phyloP scores from a whole-genome alignment of 305 asterid genomes.

The Fraxinus angustifolia region DNA sequence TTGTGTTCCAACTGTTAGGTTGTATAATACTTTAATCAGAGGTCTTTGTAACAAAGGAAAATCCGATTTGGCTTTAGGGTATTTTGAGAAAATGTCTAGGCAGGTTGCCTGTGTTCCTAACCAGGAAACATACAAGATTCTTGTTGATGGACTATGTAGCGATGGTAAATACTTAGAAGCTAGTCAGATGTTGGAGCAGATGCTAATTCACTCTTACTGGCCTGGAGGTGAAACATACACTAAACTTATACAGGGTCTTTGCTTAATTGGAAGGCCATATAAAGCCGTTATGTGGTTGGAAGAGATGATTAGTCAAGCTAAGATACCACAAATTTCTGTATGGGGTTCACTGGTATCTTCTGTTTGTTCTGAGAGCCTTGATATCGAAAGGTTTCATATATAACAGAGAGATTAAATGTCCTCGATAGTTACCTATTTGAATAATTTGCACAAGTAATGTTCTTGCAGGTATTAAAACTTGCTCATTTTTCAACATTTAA shows the following conservation, averaged over 20 bases:
- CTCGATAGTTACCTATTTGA: background rate
- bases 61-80: slow-evolving; percentile 43
- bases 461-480: background rate
- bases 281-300: slow-evolving; percentile 71
- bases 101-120: slow-evolving; percentile 59
- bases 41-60: slow-evolving; percentile 49
- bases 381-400: slow-evolving; percentile 16
- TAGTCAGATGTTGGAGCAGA: slow-evolving; percentile 61
- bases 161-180: slow-evolving; percentile 66
- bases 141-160: slow-evolving; percentile 63
- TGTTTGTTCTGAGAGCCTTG: slow-evolving; percentile 39
- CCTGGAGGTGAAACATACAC: slow-evolving; percentile 50
- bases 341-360: slow-evolving; percentile 65
- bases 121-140: slow-evolving; percentile 48
- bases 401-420: slow-evolving; percentile 6
- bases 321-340: slow-evolving; percentile 50
- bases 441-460: background rate
- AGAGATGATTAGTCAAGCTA: slow-evolving; percentile 76
- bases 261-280: slow-evolving; percentile 48
- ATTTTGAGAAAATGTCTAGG: slow-evolving; percentile 52
- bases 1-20: slow-evolving; percentile 50
- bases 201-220: slow-evolving; percentile 50
- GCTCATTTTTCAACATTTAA: background rate
- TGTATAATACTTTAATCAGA: slow-evolving; percentile 59
- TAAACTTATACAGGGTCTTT: slow-evolving; percentile 59